Evolutionary conservation across 768 basidiomycete genomes (phyloP), one percentile per base, ranked within the genome.

Genomic region (Mycena polygramma): DNA sequence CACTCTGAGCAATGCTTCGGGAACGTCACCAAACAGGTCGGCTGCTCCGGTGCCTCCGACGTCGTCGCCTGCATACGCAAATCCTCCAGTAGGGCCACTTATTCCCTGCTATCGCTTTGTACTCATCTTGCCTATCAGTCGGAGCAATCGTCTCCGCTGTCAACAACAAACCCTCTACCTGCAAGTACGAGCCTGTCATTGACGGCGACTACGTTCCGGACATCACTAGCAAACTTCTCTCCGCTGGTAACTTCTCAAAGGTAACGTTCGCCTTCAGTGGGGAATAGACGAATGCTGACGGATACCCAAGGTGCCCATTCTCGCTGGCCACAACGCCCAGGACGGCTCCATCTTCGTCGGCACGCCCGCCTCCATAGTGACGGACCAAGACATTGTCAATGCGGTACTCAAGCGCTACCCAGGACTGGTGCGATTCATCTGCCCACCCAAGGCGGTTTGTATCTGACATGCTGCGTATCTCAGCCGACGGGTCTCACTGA

Each of bases 111-210:
- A 37, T 24, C 17, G 37, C 24, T n/a, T 48, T 17, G 17, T 54
- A 15, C 39, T 57, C 41, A 63, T 54, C 17, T 36, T 54, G 24
- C 19, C 7, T 8, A 17, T 3, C 36, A 75, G 74, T 73, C 39
- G 74, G 74, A 22, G 72, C 77, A 14, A 73, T 79, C 30, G 68
- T 78, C 46, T 70, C 73, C 35, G 79, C 77, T 7, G 74, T 81
- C 57, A 80, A 81, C 72, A 73, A 76, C 57, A 76, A 76, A 35
- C 73, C 76, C 19, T 69, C 76, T 22, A 76, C 72, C 26, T 75
- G 74, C 71, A 74, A 74, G 46, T 77, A 71, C 43, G 57, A 51
- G 48, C 76, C 76, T 15, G 71, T 76, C 48, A 71, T 76, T 30
- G 76, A 76, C 63, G 73, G 73, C 62, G 24, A 65, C 57, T 76